Evolutionary conservation across 2,329 filamentous ascomycete species (phyloP).

Genomic region (Fusarium neocosmosporiellum): DNA sequence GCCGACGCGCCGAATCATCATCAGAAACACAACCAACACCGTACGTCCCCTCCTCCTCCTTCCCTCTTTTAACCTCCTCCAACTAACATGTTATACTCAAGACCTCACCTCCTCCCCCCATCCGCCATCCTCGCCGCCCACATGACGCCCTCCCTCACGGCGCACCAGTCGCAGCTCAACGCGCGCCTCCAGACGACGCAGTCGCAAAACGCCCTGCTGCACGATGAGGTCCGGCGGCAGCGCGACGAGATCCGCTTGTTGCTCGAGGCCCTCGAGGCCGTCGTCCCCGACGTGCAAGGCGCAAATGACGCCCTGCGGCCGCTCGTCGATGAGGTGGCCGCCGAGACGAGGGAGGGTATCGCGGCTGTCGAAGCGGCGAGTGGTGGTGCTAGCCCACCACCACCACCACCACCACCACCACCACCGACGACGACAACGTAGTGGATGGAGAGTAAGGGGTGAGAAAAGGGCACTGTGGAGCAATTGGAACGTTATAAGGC

Average conservation of each 20-base stretch:
- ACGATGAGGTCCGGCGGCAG: slow-evolving; percentile 63
- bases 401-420: neutral
- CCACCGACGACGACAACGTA: slow-evolving; percentile 1
- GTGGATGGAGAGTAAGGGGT: neutral
- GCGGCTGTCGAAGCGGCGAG: slow-evolving; percentile 32
- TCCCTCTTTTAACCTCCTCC: neutral
- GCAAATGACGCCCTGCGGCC: slow-evolving; percentile 62
- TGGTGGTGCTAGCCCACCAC: slow-evolving; percentile 2
- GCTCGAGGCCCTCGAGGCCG: slow-evolving; percentile 60
- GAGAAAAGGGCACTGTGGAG: neutral
- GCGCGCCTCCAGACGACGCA: slow-evolving; percentile 67
- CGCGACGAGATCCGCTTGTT: slow-evolving; percentile 65
- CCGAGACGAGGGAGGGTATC: slow-evolving; percentile 57
- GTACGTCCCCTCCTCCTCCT: slow-evolving; percentile 52
- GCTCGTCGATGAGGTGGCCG: slow-evolving; percentile 60
- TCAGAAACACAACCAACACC: slow-evolving; percentile 53
- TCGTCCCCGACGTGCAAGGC: slow-evolving; percentile 64
- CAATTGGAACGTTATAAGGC: neutral
- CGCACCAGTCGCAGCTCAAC: slow-evolving; percentile 67
- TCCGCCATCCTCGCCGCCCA: slow-evolving; percentile 65
- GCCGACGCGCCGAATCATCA: slow-evolving; percentile 35
- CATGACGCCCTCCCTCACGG: slow-evolving; percentile 62
- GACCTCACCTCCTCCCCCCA: slow-evolving; percentile 68
- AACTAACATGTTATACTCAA: slow-evolving; percentile 33
- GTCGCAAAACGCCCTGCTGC: slow-evolving; percentile 65